Conservation (phyloP, 139 green algal genomes). For the Chlamydomonas schloesseri region DNA sequence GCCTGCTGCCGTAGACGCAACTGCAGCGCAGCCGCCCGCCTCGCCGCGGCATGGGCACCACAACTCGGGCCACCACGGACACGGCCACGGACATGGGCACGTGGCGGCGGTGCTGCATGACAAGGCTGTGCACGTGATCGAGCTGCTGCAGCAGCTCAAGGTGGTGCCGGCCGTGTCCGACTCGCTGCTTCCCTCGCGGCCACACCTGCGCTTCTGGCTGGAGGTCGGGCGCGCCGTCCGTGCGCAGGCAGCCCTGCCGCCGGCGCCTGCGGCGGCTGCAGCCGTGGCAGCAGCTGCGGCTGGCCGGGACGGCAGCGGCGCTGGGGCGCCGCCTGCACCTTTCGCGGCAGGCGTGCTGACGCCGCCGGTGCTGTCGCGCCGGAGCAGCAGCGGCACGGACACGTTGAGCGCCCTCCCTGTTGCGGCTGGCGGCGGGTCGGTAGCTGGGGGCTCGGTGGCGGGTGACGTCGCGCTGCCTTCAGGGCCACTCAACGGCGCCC, state of each 20-base stretch:
- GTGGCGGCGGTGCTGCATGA: slow-evolving; percentile 11
- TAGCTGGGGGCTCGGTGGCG: no score
- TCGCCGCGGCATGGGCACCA: not conserved
- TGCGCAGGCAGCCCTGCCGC: not conserved
- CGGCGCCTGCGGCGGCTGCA: not conserved
- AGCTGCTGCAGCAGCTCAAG: slow-evolving; percentile 42
- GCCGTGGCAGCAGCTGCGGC: not conserved
- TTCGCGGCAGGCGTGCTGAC: not conserved
- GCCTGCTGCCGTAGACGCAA: no score
- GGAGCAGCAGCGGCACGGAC: slow-evolving; percentile 18
- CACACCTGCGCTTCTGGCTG: slow-evolving; percentile 46
- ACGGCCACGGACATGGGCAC: no score
- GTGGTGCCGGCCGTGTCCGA: slow-evolving; percentile 44
- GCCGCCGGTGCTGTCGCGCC: not conserved
- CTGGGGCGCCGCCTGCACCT: not conserved
- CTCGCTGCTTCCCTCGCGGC: not conserved
- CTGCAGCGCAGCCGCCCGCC: no score
- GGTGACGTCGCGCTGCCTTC: no score
- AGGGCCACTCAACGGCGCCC: no score
- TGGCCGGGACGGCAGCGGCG: not conserved
- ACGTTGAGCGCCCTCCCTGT: no score
- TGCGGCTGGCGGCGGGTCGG: no score
- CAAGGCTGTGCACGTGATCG: slow-evolving; percentile 41
- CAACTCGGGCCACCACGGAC: no score
- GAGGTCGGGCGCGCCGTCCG: slow-evolving; percentile 29